Evolutionary conservation across 768 basidiomycete genomes (phyloP).

Genomic region (Lepiota brunneoincarnata): DNA sequence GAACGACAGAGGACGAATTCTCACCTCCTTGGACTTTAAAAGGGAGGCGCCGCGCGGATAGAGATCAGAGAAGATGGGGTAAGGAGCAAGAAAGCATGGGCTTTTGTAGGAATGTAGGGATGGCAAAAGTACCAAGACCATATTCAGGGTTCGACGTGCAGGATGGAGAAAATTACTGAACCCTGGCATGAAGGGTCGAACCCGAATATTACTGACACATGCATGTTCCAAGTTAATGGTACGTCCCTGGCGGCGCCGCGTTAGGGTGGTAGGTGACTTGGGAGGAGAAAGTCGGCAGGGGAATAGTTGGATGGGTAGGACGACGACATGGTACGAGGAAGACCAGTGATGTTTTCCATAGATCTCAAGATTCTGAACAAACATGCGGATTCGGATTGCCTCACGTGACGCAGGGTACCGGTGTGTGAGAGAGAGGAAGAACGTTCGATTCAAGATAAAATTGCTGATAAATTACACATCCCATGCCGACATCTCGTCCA

Average conservation of each 20-base stretch:
- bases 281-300: too few species aligned
- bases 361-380: too few species aligned
- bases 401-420: neutral
- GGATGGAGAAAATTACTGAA: neutral
- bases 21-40: neutral
- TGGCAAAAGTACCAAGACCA: neutral
- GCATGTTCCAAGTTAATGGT: neutral
- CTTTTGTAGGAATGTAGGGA: constrained; percentile 1
- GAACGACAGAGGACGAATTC: neutral
- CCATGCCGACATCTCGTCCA: neutral
- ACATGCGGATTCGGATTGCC: too few species aligned
- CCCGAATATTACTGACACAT: neutral
- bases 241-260: neutral
- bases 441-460: neutral
- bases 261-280: too few species aligned
- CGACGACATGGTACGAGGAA: too few species aligned
- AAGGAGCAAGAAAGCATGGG: neutral
- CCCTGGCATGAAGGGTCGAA: constrained; percentile 1
- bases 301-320: too few species aligned
- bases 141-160: neutral
- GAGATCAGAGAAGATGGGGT: neutral
- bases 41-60: neutral
- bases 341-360: too few species aligned
- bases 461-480: neutral
- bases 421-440: neutral